These are phyloP conservation scores for Ophioceras dolichostomum DNA, from an alignment of 2,329 filamentous ascomycete species.

Conservation along the genomic window DNA sequence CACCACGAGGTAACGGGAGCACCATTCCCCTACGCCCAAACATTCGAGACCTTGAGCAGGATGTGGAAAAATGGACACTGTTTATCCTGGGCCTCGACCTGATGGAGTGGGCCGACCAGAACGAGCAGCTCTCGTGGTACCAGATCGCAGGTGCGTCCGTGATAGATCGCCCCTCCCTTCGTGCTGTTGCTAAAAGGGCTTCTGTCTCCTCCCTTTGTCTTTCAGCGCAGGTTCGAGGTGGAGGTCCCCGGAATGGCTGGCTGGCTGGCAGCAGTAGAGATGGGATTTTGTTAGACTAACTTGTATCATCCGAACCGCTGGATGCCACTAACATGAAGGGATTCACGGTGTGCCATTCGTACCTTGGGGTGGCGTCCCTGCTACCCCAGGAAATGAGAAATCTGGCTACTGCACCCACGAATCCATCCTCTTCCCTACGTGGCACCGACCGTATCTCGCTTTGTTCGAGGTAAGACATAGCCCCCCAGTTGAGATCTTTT, in stretches of 20 bases:
- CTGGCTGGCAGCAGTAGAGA: too few relatives aligned
- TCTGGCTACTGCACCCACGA: conserved; percentile 66
- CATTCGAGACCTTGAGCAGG: conserved; percentile 51
- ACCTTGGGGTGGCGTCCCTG: conserved; percentile 39
- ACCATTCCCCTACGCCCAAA: conserved; percentile 43
- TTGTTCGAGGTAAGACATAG: conserved; percentile 36
- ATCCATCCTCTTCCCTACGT: conserved; percentile 64
- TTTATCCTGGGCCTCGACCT: conserved; percentile 64
- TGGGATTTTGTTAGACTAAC: too few relatives aligned
- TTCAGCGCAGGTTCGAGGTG: too few relatives aligned
- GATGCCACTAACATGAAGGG: too few relatives aligned
- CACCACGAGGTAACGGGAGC: conserved; percentile 19
- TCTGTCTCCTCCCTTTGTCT: too few relatives aligned
- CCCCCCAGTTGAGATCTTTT: neutral
- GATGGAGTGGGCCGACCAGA: conserved; percentile 57
- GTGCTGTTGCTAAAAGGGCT: too few relatives aligned
- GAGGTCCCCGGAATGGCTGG: too few relatives aligned
- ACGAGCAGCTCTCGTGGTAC: conserved; percentile 58
- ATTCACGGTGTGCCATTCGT: conserved; percentile 67
- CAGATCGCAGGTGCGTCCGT: conserved; percentile 54
- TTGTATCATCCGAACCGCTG: too few relatives aligned
- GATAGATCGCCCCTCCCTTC: neutral
- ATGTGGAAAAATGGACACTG: conserved; percentile 60
- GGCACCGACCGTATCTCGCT: conserved; percentile 72
- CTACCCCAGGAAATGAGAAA: conserved; percentile 35